A percentile compares a stretch with the other conserved stretches of the same genome.
phyloP scores from a whole-genome alignment of 2,329 filamentous ascomycete genomes.

The Podosphaera aphanis region DNA sequence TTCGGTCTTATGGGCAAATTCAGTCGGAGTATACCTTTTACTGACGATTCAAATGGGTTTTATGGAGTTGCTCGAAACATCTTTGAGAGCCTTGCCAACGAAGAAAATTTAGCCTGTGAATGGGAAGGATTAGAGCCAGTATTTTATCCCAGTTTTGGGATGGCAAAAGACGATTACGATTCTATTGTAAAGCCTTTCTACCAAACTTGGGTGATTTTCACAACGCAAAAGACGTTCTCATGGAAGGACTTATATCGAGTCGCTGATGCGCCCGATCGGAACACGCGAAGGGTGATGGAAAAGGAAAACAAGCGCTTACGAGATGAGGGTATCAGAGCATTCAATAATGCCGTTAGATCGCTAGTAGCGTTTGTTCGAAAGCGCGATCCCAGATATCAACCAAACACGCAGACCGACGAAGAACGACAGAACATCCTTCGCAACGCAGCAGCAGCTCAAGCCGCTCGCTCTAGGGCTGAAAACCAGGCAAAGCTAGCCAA shows the following conservation, averaged over 20 bases:
- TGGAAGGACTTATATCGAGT: conserved; percentile 76
- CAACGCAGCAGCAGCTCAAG: conserved; percentile 61
- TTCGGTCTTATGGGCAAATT: conserved; percentile 58
- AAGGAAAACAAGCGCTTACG: conserved; percentile 77
- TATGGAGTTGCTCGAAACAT: conserved; percentile 55
- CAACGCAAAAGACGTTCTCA: conserved; percentile 62
- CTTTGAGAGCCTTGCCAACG: conserved; percentile 58
- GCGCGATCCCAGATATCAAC: conserved; percentile 64
- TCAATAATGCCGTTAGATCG: conserved; percentile 76
- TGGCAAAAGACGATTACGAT: conserved; percentile 53
- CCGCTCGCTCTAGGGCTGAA: conserved; percentile 57
- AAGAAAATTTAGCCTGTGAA: conserved; percentile 54
- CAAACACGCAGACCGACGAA: conserved; percentile 53
- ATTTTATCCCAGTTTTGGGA: conserved; percentile 66
- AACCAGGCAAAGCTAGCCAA: conserved; percentile 52
- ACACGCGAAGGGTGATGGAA: conserved; percentile 65
- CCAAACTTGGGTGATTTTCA: conserved; percentile 53
- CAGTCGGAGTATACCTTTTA: conserved; percentile 53
- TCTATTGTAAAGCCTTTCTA: conserved; percentile 62
- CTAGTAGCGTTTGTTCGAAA: conserved; percentile 77
- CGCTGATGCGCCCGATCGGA: conserved; percentile 69
- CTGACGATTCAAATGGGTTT: conserved; percentile 61
- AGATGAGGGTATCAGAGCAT: conserved; percentile 64
- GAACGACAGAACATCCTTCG: conserved; percentile 60
- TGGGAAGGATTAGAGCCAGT: conserved; percentile 36